Evolutionary conservation across 495 filamentous ascomycete genomes (phyloP).

Genomic region (Bryoglossum gracile): DNA sequence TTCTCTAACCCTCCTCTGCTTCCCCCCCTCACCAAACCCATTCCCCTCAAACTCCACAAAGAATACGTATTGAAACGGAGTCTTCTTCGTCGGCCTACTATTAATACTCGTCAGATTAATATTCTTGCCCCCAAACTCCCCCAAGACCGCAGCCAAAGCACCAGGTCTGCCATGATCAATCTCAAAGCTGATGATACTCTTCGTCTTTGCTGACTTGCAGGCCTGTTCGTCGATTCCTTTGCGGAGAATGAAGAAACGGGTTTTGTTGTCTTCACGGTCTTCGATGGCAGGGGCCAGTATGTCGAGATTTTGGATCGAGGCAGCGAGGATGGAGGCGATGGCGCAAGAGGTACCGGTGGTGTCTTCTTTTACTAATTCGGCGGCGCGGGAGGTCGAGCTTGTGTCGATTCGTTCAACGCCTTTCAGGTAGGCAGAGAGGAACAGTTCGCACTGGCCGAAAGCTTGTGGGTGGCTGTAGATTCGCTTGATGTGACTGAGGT

Average conservation of each 20-base stretch:
- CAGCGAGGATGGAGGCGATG: conserved; percentile 68
- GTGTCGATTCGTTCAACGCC: conserved; percentile 74
- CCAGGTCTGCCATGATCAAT: conserved; percentile 72
- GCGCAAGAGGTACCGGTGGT: conserved; percentile 56
- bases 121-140: conserved; percentile 61
- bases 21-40: conserved; percentile 38
- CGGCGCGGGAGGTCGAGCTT: conserved; percentile 76
- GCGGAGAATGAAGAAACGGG: conserved; percentile 74
- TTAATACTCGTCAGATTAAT: conserved; percentile 90
- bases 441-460: conserved; percentile 84
- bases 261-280: conserved; percentile 77
- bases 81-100: conserved; percentile 66
- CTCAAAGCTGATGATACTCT: conserved; percentile 75
- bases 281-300: conserved; percentile 71
- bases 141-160: conserved; percentile 70
- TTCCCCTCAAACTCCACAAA: conserved; percentile 80
- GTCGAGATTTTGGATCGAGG: conserved; percentile 54
- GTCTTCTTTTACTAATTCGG: conserved; percentile 63
- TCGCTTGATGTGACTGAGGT: conserved; percentile 42
- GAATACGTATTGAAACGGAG: conserved; percentile 88
- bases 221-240: conserved; percentile 30
- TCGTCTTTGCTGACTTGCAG: conserved; percentile 30
- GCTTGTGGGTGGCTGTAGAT: conserved; percentile 93
- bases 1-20: conserved; percentile 43
- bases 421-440: conserved; percentile 58